Evolutionary conservation across 805 yeast species (phyloP).

Genomic region (Lipomyces kockii): DNA sequence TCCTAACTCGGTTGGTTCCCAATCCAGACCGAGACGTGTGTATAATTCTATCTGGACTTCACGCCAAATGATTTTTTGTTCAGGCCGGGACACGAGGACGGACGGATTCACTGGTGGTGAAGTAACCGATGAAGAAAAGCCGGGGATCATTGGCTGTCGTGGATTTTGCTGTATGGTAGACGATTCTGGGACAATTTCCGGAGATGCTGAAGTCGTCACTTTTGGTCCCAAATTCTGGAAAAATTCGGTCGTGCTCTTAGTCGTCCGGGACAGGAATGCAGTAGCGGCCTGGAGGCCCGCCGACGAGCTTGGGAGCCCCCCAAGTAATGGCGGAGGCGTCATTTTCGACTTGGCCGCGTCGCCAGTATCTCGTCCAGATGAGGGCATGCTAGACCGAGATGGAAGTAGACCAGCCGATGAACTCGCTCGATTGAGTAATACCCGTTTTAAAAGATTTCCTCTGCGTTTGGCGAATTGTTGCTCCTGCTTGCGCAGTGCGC

Average conservation of each 20-base stretch:
- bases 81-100: slow-evolving; percentile 54
- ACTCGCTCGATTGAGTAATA: slow-evolving; percentile 21
- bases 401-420: slow-evolving; percentile 2
- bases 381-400: neutral
- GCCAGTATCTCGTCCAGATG: neutral
- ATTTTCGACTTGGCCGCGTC: neutral
- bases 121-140: neutral
- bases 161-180: slow-evolving; percentile 36
- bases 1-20: slow-evolving; percentile 50
- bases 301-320: neutral
- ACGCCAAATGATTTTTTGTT: slow-evolving; percentile 65
- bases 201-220: neutral
- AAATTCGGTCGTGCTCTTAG: slow-evolving; percentile 12
- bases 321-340: neutral
- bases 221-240: slow-evolving; percentile 7
- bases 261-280: slow-evolving; percentile 15
- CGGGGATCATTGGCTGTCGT: slow-evolving; percentile 23
- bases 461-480: slow-evolving; percentile 33
- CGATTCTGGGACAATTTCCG: neutral
- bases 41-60: slow-evolving; percentile 66
- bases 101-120: neutral
- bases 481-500: slow-evolving; percentile 45
- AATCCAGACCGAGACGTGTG: slow-evolving; percentile 61
- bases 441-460: slow-evolving; percentile 22
- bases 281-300: neutral